Evolutionary conservation across 202 grass and related monocot genomes (phyloP).

Genomic region (Elaeis oleifera): DNA sequence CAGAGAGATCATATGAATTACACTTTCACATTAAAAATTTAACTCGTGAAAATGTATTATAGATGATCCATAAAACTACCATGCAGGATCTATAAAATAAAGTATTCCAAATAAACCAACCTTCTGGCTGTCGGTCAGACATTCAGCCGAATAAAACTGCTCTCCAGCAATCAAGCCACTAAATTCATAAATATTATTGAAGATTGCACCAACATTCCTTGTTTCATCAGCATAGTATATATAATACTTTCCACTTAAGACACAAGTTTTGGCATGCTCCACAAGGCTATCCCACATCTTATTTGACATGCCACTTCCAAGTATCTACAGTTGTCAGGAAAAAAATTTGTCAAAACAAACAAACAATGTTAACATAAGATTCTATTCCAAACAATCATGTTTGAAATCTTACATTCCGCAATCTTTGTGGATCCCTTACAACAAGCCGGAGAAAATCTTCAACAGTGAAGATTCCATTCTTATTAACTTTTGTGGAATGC

Average conservation of each 20-base stretch:
- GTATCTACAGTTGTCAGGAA: not conserved
- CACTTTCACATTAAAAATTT: too few species aligned
- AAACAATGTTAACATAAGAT: not conserved
- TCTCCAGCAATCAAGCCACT: constrained; percentile 14
- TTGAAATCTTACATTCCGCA: constrained; percentile 9
- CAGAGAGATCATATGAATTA: too few species aligned
- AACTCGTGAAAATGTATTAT: too few species aligned
- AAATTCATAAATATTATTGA: constrained; percentile 16
- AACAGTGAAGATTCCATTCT: constrained; percentile 6
- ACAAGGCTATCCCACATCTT: constrained; percentile 16
- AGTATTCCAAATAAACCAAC: not conserved
- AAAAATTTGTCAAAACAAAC: not conserved
- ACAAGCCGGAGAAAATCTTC: constrained; percentile 16
- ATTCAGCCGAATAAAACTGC: constrained; percentile 16
- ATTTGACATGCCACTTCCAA: constrained; percentile 19
- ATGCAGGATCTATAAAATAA: not conserved
- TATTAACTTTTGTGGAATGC: constrained; percentile 19
- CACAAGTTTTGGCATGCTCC: constrained; percentile 18
- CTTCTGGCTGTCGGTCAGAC: constrained; percentile 7
- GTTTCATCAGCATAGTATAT: constrained; percentile 15
- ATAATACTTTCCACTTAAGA: constrained; percentile 11
- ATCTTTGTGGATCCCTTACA: constrained; percentile 12
- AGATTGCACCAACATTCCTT: constrained; percentile 14
- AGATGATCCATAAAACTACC: not conserved
- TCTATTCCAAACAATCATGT: not conserved